Base-by-base conservation (phyloP, 1,284 basidiomycete genomes). In the Cutaneotrichosporon spelunceum region DNA sequence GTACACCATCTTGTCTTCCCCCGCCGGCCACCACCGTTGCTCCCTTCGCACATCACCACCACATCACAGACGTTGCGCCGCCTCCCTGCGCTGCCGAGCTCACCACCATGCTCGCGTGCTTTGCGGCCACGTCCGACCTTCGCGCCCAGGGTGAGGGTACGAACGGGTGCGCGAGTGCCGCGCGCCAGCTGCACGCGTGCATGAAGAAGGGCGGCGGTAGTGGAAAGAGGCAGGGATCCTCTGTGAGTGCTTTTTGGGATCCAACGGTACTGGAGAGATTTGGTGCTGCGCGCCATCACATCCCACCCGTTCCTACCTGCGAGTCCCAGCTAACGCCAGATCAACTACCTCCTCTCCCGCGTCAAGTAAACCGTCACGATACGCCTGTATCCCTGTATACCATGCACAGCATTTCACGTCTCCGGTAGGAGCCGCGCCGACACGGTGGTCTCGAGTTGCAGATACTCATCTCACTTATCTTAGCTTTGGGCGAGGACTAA, bases 91-190 rank as follows among this genome's bases (percentile, higher is more conserved):
- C 86, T 16, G 80, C 85, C 27, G 88, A 93, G 77, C 83, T 96
- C 61, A 83, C 87, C 13, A 81, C 86, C 56, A 90, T 97, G 87
- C 85, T 97, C 42, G 86, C 87, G 52, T 97, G 93, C 80, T 95
- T 91, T 90, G 91, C 93, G n/a, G 87, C 88, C 19, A 84, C 86
- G 3, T 82, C 83, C 33, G 92, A 96, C 76, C 66, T 89, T 33
- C 83, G 84, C 68, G 87, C 86, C 24, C 11, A 36, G n/a, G 42
- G 14, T 47, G 65, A 64, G 53, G 65, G 65, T 23, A 80, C 82
- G 11, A 69, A 71, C 13, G 81, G 82, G 2, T 97, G 93, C 77
- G 83, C 84, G 61, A 82, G 84, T 16, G 80, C 84, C 19, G 88
- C 92, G 0, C 81, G 87, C 67, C 79, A 81, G 24, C 79, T 96